These are phyloP conservation scores for Penicillium aurantiogriseum DNA, from an alignment of 2,329 filamentous ascomycete species.

Conservation along the genomic window DNA sequence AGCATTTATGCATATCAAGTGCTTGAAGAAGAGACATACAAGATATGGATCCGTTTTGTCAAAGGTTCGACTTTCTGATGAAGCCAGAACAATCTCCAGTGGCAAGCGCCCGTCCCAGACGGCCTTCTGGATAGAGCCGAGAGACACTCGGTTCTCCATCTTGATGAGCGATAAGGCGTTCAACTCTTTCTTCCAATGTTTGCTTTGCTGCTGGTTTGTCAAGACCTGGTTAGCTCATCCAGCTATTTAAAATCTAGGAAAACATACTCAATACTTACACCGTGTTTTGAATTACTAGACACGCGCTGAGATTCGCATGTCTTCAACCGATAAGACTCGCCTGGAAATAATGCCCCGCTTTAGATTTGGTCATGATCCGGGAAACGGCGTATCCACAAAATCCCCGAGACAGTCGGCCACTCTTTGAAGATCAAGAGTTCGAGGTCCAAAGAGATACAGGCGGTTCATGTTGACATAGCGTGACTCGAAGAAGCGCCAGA, in stretches of 20 bases:
- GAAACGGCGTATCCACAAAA: not conserved
- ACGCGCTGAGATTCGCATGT: conserved; percentile 1
- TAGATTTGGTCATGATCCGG: conserved; percentile 3
- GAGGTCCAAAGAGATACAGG: not conserved
- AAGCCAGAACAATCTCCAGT: conserved; percentile 58
- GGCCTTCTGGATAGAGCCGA: conserved; percentile 41
- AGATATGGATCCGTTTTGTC: conserved; percentile 61
- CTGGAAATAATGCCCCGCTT: conserved; percentile 8
- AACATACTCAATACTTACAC: not conserved
- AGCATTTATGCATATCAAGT: not conserved
- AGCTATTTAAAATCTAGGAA: not conserved
- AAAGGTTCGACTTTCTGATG: conserved; percentile 60
- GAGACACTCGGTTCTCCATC: conserved; percentile 31
- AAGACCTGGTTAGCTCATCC: not conserved
- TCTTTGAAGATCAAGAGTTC: not conserved
- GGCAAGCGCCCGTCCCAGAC: conserved; percentile 62
- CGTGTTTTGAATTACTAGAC: not conserved
- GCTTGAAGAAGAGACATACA: conserved; percentile 37
- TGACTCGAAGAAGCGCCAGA: not conserved
- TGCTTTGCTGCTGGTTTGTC: not conserved
- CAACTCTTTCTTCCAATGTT: not conserved
- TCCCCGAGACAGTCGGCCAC: not conserved
- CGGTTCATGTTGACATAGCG: not conserved
- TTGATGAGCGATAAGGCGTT: not conserved
- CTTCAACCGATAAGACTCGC: not conserved